Conservation (phyloP, 805 yeast genomes). For the Lipomyces starkeyi region DNA sequence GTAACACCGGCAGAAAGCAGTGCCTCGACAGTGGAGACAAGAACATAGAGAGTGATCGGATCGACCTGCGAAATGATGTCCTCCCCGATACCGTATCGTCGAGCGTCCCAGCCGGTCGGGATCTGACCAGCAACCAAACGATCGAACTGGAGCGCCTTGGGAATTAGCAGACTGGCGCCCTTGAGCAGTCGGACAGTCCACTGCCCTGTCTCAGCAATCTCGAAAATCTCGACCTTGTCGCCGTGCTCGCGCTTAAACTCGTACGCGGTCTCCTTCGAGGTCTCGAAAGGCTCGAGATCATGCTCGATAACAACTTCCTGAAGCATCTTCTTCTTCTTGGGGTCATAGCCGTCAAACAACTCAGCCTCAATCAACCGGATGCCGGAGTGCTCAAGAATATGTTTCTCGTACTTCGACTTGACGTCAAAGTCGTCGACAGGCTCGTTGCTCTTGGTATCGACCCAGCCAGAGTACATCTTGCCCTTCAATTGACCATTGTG, state of each 20-base stretch:
- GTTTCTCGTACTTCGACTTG: constrained; percentile 87
- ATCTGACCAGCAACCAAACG: constrained; percentile 83
- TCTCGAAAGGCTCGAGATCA: constrained; percentile 93
- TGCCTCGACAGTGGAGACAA: constrained; percentile 95
- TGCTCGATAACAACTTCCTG: constrained; percentile 98
- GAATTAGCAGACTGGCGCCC: constrained; percentile 90
- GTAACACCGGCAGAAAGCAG: constrained; percentile 92
- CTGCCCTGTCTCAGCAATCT: constrained; percentile 87
- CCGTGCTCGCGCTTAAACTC: constrained; percentile 95
- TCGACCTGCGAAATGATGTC: constrained; percentile 95
- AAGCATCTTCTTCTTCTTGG: constrained; percentile 86
- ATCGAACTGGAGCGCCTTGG: constrained; percentile 76
- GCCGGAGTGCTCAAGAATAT: constrained; percentile 92
- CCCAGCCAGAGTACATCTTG: constrained; percentile 95
- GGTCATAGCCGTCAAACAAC: constrained; percentile 91
- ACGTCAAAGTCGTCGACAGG: constrained; percentile 96
- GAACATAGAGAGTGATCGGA: constrained; percentile 88
- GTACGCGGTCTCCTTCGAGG: constrained; percentile 92
- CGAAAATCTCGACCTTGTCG: constrained; percentile 89
- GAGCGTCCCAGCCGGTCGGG: constrained; percentile 98
- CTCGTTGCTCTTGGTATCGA: constrained; percentile 87
- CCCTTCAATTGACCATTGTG: constrained; percentile 84
- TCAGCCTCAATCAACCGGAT: constrained; percentile 96
- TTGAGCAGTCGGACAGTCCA: constrained; percentile 86
- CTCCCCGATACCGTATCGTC: constrained; percentile 91